These are phyloP conservation scores for Aurantiochytrium sp. DNA, from an alignment of 108 stramenopile genomes.

Conservation along the genomic window DNA sequence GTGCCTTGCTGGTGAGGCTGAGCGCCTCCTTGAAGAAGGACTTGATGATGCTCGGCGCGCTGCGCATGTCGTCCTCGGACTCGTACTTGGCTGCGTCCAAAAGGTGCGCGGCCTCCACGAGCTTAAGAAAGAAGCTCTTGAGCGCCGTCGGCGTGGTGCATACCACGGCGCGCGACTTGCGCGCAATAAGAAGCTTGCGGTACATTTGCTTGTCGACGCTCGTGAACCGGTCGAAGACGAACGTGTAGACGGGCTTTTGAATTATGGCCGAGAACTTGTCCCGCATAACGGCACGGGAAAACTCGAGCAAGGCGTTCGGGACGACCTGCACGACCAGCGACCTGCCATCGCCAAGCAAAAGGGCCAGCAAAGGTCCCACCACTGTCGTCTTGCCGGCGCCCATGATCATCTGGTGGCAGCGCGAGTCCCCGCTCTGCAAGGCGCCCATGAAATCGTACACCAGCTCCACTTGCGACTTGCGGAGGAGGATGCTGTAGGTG, in stretches of 20 bases:
- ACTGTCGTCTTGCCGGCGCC: conserved; percentile 48
- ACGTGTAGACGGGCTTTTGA: neutral
- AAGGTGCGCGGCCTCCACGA: conserved; percentile 9
- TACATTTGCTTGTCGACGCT: neutral
- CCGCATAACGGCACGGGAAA: neutral
- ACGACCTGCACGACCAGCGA: conserved; percentile 34
- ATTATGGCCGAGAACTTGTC: neutral
- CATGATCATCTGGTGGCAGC: conserved; percentile 48
- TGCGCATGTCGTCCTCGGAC: neutral
- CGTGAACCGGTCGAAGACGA: neutral
- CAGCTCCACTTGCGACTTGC: conserved; percentile 38
- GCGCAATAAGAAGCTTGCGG: conserved; percentile 24
- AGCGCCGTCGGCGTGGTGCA: conserved; percentile 36
- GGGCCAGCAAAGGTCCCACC: conserved; percentile 37
- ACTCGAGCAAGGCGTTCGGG: conserved; percentile 38
- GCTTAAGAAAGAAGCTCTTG: conserved; percentile 39
- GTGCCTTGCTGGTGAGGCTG: neutral
- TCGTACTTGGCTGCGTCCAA: conserved; percentile 7
- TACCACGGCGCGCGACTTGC: conserved; percentile 39
- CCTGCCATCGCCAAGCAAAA: conserved; percentile 41
- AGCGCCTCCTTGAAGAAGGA: conserved; percentile 22
- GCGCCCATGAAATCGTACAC: neutral
- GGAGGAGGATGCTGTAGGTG: conserved; percentile 33
- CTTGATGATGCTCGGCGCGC: neutral
- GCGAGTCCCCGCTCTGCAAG: neutral